Evolutionary conservation across 805 yeast species (phyloP), one percentile per base, ranked within the genome.

Genomic region (Candida khao-thaluensis): DNA sequence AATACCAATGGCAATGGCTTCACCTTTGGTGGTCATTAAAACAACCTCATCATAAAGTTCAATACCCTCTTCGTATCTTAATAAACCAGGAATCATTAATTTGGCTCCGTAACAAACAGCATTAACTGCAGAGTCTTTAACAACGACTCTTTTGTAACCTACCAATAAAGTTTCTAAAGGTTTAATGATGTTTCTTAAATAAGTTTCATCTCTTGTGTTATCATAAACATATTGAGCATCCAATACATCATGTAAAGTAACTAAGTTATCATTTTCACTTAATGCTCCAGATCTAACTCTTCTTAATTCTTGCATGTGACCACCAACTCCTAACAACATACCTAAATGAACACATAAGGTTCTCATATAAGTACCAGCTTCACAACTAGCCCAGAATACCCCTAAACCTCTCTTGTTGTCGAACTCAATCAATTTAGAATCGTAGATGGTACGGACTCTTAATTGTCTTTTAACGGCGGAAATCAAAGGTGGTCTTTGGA

Each of bases 301-400:
- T 73, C 99, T 88, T 57, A 93, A 82, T 72, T 93, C 99, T 78
- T 93, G 99, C 99, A 93, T 93, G 73, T 93, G 99, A 53, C 98
- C 99, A 66, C 99, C 99, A 53, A 89, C 97, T 57, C 98, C 97
- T 51, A 93, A 76, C 44, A 93, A 76, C 96, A 93, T 90, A 72
- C 99, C 99, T 58, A 93, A 74, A 69, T 93, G 99, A 42, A 93
- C 99, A 83, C 99, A 93, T 56, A 93, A 74, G 36, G 99, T 93
- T 79, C 99, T 85, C 96, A 93, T 93, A 72, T 93, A 93, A 45
- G 99, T 93, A 71, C 99, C 99, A 46, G 99, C 99, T 75, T 93
- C 99, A 78, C 99, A 93, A 29, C 95, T 85, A 44, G 98, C 99
- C 99, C 99, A 93, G 74, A 93, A 93, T 24, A 93, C 98, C 72